Base-by-base conservation (phyloP, 2,329 filamentous ascomycete genomes). In the Fusarium sarcochroum region DNA sequence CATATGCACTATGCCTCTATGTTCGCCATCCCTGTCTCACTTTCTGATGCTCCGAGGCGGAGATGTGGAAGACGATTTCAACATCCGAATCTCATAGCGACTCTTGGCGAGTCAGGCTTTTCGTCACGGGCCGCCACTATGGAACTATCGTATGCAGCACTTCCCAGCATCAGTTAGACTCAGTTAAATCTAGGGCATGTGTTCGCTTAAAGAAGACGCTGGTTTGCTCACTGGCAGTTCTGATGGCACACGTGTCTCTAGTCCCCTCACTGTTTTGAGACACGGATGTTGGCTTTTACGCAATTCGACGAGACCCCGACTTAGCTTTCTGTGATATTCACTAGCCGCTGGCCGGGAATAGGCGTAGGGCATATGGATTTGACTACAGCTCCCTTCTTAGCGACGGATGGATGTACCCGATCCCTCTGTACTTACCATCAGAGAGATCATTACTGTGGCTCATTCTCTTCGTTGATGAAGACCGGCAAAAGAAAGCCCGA, bases 81-180 rank as follows among this genome's bases (percentile, higher is more conserved):
- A 49, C 41, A 48, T 58, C 38, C 30, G 20, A 21, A 58, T 54
- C 45, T 59, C 48, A 40, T 34, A 42, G 35, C 23, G 38, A 45
- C 27, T 17, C 64, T 58, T 57, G 42, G 52, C 56, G 38, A 49
- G 45, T 45, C 59, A 60, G 55, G 45, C 44, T 60, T 68, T 48
- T 57, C 45, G 63, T 71, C 51, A 67, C 51, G 62, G 34, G 53
- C 45, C 60, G 64, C 63, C 52, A 67, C 64, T 51, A 58, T 50
- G 51, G 37, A 53, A 58, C 63, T 59, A 68, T 58, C 27, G 30
- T 53, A 58, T 71, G 62, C 64, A 68, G 56, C 47, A 48, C 37
- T 51, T 67, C 56, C 60, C 59, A 65, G 48, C 60, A 73, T 62
- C 46, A 60, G 57, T 67, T 74, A 66, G 64, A 40, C 58, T 63